Evolutionary conservation across 2,329 filamentous ascomycete genomes (phyloP), one percentile per base, ranked within the genome.

Genomic region (Aspergillus niger): DNA sequence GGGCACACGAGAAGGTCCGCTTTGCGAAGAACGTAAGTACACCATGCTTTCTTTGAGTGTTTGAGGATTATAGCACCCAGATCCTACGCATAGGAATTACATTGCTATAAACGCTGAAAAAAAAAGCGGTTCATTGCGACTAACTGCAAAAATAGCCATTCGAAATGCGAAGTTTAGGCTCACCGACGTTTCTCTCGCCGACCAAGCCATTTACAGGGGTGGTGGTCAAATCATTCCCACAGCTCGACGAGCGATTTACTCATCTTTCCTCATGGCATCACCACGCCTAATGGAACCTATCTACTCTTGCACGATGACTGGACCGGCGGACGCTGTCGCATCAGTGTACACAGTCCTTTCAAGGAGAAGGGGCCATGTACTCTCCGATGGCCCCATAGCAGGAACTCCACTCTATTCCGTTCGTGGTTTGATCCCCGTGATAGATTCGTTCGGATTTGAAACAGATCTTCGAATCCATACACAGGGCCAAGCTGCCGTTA

Each of bases 151-250:
- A 63, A 65, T 71, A 92, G 90, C 95, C 36, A 98, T 99, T 72
- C 93, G 95, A 69, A 99, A 99, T 78, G 92, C 92, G 69, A 97
- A 97, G 74, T 99, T 99, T 85, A 92, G 93, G 74, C 87, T 99
- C 71, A 98, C 93, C 63, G 94, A 98, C 73, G 87, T 97, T 57
- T 83, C 90, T 44, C 84, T 99, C 20, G 94, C 93, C 10, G 84
- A 88, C 55, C 92, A 98, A 78, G 90, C 94, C 55, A 98, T 99
- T 72, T 96, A 92, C 82, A 88, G 95, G 55, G 95, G 95, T 59
- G 94, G 94, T 67, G 95, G 95, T 48, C 95, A 99, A 77, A 96
- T 99, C 73, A 99, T 99, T 74, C 95, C 95, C 49, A 98, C 95
- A 1, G 89, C 93, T 60, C 89, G 95, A 57, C 87, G 95, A 59